A percentile compares a stretch with the other conserved stretches of the same genome.
These are phyloP conservation scores for Aurifilum marmelostoma DNA, from an alignment of 2,329 filamentous ascomycete genomes.

Conservation along the genomic window DNA sequence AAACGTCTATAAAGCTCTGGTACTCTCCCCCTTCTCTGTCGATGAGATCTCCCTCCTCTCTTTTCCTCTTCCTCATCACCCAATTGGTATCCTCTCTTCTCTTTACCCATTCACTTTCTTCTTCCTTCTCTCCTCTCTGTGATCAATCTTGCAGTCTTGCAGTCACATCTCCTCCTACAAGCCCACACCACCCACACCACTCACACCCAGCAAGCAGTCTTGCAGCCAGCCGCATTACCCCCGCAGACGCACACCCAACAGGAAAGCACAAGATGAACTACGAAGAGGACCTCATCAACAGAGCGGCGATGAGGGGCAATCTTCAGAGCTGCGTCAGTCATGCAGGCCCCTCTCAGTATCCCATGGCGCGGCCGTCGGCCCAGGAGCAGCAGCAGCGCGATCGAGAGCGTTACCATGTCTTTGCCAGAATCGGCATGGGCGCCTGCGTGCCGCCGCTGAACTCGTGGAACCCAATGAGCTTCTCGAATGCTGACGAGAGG, in stretches of 20 bases:
- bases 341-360: not conserved
- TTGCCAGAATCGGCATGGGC: not conserved
- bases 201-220: not conserved
- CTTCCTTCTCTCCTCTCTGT: not conserved
- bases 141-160: not conserved
- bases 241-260: not conserved
- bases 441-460: not conserved
- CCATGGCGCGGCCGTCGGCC: too few species aligned
- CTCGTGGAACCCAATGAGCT: not conserved
- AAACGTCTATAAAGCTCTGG: slow-evolving; percentile 18
- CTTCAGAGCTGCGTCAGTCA: not conserved
- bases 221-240: too few species aligned
- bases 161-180: not conserved
- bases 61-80: slow-evolving; percentile 2
- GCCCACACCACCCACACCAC: not conserved
- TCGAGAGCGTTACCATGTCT: not conserved
- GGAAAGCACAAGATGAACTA: not conserved
- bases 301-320: too few species aligned
- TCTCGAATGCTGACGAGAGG: not conserved
- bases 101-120: not conserved
- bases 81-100: not conserved
- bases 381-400: not conserved
- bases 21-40: not conserved
- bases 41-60: not conserved
- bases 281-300: too few species aligned